Evolutionary conservation across 495 filamentous ascomycete genomes (phyloP), one percentile per base, ranked within the genome.

Genomic region (Penicillium cinerascens): DNA sequence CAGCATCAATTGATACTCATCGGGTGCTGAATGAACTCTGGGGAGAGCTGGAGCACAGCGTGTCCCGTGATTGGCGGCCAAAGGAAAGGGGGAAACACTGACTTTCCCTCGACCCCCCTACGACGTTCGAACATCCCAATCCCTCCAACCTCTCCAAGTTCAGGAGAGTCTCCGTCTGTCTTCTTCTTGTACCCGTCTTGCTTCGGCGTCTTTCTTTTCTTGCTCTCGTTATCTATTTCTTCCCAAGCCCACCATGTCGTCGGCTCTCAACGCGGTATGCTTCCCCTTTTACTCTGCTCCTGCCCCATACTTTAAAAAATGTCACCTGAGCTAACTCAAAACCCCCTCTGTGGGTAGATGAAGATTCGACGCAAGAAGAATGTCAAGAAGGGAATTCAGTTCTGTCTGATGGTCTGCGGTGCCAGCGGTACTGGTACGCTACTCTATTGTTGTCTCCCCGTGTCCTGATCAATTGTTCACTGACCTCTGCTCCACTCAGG

Each of bases 341-440:
- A 50, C 54, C 60, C 60, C 45, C 16, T 25, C 13, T 52, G 44
- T 51, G 60, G 56, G 54, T 51, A 91, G 87, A 88, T 92, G 71
- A 91, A 95, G 87, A 91, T 96, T 71, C 92, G 93, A 76, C 86
- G 91, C 69, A 98, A 98, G 92, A 98, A 98, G 85, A 97, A 97
- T 82, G 92, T 97, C 76, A 98, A 98, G 87, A 98, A 97, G 87
- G 93, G 93, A 60, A 97, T 98, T 66, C 95, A 97, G 81, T 98
- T 98, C 80, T 97, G 92, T 77, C 69, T 98, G 86, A 98, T 98
- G 93, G 93, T 98, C 61, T 97, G 95, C 71, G 93, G 93, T 76
- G 92, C 93, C 66, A 96, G 92, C 61, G 93, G 93, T 72, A 97
- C 93, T 71, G 92, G 92, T 97, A 83, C 61, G 83, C 5, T 39